Percentiles rank a stretch among this genome's conserved stretches.
phyloP scores from a whole-genome alignment of 345 rosid genomes.

The Euphorbia tirucalli region DNA sequence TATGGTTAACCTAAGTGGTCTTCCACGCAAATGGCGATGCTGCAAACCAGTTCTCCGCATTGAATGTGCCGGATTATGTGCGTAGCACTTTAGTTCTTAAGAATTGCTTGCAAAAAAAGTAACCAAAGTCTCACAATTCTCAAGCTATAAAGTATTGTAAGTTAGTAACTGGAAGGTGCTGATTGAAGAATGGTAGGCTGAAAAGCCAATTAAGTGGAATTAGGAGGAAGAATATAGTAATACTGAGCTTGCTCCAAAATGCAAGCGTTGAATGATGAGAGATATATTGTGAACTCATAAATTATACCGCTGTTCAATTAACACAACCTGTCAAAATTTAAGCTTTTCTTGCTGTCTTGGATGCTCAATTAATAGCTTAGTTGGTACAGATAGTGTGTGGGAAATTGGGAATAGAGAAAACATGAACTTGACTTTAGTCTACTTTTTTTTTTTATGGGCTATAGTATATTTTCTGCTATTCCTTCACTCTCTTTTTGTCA shows the following conservation, averaged over 20 bases:
- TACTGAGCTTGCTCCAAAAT: too few species aligned
- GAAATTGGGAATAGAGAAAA: too few species aligned
- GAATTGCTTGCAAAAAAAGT: background rate
- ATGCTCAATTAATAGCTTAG: background rate
- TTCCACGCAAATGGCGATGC: background rate
- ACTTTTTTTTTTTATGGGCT: background rate
- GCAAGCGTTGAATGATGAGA: background rate
- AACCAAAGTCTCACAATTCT: background rate
- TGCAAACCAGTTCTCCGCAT: background rate
- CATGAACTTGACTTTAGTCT: background rate
- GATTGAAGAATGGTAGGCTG: background rate
- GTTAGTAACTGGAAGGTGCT: slow-evolving; percentile 1
- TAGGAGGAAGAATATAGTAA: background rate
- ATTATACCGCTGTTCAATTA: too few species aligned
- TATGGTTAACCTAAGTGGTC: background rate
- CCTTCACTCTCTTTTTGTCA: background rate
- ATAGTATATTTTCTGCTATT: background rate
- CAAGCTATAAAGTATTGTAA: background rate
- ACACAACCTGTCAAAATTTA: background rate
- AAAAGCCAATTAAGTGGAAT: background rate
- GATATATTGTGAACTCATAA: background rate
- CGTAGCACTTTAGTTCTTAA: background rate
- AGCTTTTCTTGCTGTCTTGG: background rate
- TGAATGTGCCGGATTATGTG: background rate
- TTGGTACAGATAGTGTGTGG: background rate